Evolutionary conservation across 164 flowering plant genomes (phyloP), one percentile per base, ranked within the genome.

Genomic region (grape (Vitis vinifera)): DNA sequence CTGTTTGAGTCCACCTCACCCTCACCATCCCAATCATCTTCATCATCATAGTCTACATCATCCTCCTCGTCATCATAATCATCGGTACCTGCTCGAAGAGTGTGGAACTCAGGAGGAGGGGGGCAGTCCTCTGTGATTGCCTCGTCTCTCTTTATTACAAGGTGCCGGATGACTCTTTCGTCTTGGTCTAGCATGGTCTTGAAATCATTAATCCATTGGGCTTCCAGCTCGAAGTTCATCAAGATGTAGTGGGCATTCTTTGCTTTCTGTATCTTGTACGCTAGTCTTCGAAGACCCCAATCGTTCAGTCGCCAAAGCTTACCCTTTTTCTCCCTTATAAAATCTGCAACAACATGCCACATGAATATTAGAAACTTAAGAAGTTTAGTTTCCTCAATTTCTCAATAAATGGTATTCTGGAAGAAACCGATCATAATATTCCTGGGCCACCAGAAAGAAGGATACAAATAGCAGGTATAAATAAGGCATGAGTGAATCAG

Each of bases 181-280:
- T 95, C 99, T 68, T 77, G 84, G 78, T 93, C 97, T 50, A 95
- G 69, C 92, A 95, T 62, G 76, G 59, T 85, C 83, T 90, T 93
- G 66, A 95, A 93, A 17, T 90, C 99, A 71, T 95, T 91, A 31
- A 93, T 86, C 91, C 84, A 88, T 75, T 81, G 82, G 14, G 94
- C 90, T 71, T 84, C 97, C 70, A 93, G 3, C 85, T 95, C 99
- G 63, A 95, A 88, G 81, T 95, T 95, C 98, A 93, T 93, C 81
- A 93, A 77, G 2, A 95, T 78, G 75, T 95, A 95, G 69, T 91
- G 88, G 55, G 99, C 99, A 66, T 86, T 75, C 23, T 73, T 84
- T 23, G 99, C 97, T 76, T 91, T 93, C 78, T 86, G 75, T 83
- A 95, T 95, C 78, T 84, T 86, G 89, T 95, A 95, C 29, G 98